Base-by-base conservation (phyloP, 2,329 filamentous ascomycete genomes). In the Cytospora chrysosperma region DNA sequence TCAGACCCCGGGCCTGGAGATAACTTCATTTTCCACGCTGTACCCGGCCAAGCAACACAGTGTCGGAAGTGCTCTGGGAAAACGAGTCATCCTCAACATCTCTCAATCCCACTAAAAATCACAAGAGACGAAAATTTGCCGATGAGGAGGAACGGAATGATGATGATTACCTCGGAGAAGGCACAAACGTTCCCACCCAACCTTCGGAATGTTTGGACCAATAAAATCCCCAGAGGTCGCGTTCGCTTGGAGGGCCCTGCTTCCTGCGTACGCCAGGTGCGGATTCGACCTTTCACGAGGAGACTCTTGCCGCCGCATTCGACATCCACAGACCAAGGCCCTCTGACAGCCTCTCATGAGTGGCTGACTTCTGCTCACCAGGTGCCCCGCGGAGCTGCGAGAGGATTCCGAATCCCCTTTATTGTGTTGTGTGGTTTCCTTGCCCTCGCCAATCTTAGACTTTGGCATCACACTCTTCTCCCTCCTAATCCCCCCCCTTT, bases 201-300 rank as follows among this genome's bases (percentile, higher is more conserved):
- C 60, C 61, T 55, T 62, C 63, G 60, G 63, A 63, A 28, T 56
- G 47, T 65, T 63, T 65, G 43, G 28, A 63, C 63, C 63, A 65
- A 65, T 65, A 6, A 50, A 17, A 12, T 26, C 7, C 24, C 21
- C 19, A 28, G 24, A 21, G n/a, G 37, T 43, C 49, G 51, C 34
- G 21, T 30, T 54, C 63, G 60, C 43, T 65, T 65, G 50, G 26
- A 47, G 28, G 47, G 61, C 49, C 59, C 59, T 65, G 59, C 59
- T 65, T 53, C 43, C 51, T 59, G 60, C 52, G 50, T 65, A 62
- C 51, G 59, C 51, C 34, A 56, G 37, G 65, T 69, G 69, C 65
- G 60, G 66, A 65, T 67, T 70, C 68, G 70, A 72, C 76, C 75
- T 77, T 77, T 78, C 75, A 77, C 69, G 71, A 70, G 65, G 71